Conservation (phyloP, 2,329 filamentous ascomycete genomes). For the Akanthomyces dipterigenus region DNA sequence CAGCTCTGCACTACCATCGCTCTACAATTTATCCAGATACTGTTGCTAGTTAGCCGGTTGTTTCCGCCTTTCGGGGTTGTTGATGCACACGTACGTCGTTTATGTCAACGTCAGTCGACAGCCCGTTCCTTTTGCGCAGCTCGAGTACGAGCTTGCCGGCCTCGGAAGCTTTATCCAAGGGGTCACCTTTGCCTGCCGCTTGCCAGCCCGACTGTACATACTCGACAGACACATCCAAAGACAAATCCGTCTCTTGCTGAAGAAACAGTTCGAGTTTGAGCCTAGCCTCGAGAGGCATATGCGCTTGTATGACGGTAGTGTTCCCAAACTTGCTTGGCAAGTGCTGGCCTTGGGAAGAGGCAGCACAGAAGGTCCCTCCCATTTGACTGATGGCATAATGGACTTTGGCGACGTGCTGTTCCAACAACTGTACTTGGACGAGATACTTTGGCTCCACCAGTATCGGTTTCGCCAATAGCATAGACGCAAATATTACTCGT, state of each 20-base stretch:
- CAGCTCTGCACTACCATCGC: too few species aligned
- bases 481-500: constrained; percentile 91
- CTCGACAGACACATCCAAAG: neutral
- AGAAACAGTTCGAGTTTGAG: neutral
- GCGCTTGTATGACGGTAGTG: neutral
- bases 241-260: neutral
- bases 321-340: neutral
- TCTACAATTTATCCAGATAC: neutral
- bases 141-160: neutral
- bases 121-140: neutral
- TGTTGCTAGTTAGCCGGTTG: neutral
- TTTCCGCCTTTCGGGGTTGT: neutral
- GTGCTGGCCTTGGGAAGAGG: neutral
- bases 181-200: neutral
- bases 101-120: neutral
- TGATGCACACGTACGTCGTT: neutral
- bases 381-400: neutral
- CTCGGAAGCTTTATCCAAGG: neutral
- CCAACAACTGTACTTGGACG: constrained; percentile 97
- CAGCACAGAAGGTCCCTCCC: neutral
- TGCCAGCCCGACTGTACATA: neutral
- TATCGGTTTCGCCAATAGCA: constrained; percentile 83
- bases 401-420: neutral
- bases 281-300: neutral
- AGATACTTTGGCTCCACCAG: constrained; percentile 97